Evolutionary conservation across 768 basidiomycete genomes (phyloP).

Genomic region (Phylloporus arenicola): DNA sequence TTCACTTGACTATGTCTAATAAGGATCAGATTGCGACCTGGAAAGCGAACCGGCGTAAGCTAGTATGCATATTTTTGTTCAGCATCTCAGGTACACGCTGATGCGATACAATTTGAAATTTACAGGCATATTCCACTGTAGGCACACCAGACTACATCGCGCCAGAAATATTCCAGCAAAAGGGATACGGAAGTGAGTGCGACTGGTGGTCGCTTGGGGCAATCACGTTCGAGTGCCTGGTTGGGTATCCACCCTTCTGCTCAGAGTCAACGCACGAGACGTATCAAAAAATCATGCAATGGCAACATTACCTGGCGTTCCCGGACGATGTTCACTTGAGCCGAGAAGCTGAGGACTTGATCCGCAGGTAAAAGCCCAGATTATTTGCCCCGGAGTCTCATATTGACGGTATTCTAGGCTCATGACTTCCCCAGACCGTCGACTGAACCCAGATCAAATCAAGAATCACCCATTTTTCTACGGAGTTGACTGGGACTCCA

Average conservation of each 20-base stretch:
- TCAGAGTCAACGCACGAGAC: constrained; percentile 95
- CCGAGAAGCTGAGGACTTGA: constrained; percentile 84
- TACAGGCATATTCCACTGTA: constrained; percentile 93
- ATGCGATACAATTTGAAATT: background rate
- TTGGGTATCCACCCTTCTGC: constrained; percentile 97
- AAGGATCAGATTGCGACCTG: constrained; percentile 95
- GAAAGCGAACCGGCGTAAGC: constrained; percentile 96
- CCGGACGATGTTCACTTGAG: constrained; percentile 95
- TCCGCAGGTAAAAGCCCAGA: constrained; percentile 54
- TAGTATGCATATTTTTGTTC: constrained; percentile 47
- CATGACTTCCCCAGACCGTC: constrained; percentile 76
- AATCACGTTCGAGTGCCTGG: constrained; percentile 97
- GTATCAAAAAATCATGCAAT: constrained; percentile 96
- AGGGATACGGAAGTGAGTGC: constrained; percentile 97
- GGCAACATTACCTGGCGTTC: constrained; percentile 79
- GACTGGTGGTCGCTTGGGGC: constrained; percentile 99
- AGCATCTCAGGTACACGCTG: background rate
- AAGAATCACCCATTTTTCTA: constrained; percentile 91
- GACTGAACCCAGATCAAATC: constrained; percentile 79
- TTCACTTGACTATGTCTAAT: constrained; percentile 91
- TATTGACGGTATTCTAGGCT: constrained; percentile 43
- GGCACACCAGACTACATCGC: constrained; percentile 97
- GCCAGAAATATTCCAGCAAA: constrained; percentile 92
- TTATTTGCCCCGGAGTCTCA: background rate
- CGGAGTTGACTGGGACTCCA: constrained; percentile 89